phyloP scores from a whole-genome alignment of 1,284 basidiomycete genomes.

The Fomitopsis pinicola region DNA sequence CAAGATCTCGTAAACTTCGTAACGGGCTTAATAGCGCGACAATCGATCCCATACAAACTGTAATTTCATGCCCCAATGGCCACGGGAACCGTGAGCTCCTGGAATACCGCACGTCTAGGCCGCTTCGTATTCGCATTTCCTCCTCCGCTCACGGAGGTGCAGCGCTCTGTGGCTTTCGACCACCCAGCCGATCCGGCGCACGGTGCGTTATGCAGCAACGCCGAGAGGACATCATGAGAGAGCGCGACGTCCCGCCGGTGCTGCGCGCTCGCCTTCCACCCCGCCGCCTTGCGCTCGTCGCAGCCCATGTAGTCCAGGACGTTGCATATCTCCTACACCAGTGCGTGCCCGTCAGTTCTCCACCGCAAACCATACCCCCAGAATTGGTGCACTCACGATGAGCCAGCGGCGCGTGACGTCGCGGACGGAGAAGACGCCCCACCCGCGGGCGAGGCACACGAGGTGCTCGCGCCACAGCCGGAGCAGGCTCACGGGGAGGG shows the following conservation, averaged over 20 bases:
- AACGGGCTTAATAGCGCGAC: too few relatives aligned
- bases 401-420: background rate
- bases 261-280: background rate
- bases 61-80: too few relatives aligned
- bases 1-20: too few relatives aligned
- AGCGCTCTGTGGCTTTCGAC: background rate
- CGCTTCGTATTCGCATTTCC: too few relatives aligned
- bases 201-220: conserved; percentile 4
- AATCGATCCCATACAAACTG: too few relatives aligned
- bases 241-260: conserved; percentile 3
- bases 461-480: background rate
- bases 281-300: background rate
- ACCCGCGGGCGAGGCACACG: background rate
- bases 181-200: background rate
- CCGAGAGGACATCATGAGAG: background rate
- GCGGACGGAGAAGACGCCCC: background rate
- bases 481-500: background rate
- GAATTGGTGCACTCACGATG: background rate
- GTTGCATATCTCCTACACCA: conserved; percentile 9
- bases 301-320: conserved; percentile 7
- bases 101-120: too few relatives aligned
- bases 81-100: too few relatives aligned
- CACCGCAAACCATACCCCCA: background rate
- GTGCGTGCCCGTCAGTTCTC: background rate
- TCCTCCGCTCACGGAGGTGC: background rate